Percentiles rank a stretch among this genome's conserved stretches.
Conservation (phyloP, 345 rosid genomes). For the Cardamine chenopodiifolia region DNA sequence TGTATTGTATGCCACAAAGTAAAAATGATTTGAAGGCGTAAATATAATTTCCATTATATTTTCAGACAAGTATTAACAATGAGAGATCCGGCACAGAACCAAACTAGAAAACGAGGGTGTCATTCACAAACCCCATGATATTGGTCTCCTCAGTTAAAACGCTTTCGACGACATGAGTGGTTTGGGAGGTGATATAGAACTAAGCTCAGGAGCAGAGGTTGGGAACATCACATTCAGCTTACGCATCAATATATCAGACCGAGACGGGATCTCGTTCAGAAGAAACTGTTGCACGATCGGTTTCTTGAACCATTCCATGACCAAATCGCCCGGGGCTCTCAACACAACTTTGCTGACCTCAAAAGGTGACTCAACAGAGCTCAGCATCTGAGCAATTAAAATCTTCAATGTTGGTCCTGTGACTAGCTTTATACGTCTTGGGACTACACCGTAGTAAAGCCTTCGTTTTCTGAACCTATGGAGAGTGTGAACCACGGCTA, state of each 20-base stretch:
- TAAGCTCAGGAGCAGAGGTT: slow-evolving; percentile 90
- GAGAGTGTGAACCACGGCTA: slow-evolving; percentile 93
- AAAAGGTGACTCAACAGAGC: slow-evolving; percentile 91
- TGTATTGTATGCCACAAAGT: not conserved
- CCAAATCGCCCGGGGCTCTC: slow-evolving; percentile 86
- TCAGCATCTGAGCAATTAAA: slow-evolving; percentile 87
- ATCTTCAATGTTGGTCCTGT: slow-evolving; percentile 95
- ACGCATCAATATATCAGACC: slow-evolving; percentile 92
- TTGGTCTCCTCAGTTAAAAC: slow-evolving; percentile 22
- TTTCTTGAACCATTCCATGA: slow-evolving; percentile 98
- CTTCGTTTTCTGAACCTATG: slow-evolving; percentile 94
- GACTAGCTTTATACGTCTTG: slow-evolving; percentile 91
- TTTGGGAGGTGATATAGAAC: slow-evolving; percentile 77
- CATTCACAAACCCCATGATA: slow-evolving; percentile 21
- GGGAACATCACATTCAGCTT: slow-evolving; percentile 85
- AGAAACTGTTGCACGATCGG: slow-evolving; percentile 97
- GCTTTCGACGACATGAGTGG: slow-evolving; percentile 49
- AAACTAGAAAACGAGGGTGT: slow-evolving; percentile 14
- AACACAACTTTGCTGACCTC: slow-evolving; percentile 94
- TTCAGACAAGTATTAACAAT: slow-evolving; percentile 33
- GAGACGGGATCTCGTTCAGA: slow-evolving; percentile 84
- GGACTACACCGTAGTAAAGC: slow-evolving; percentile 92
- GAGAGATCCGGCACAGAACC: not conserved
- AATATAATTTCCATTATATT: slow-evolving; percentile 13
- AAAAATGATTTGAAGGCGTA: not conserved